A percentile compares a stretch with the other conserved stretches of the same genome.
phyloP scores from a whole-genome alignment of 2,329 filamentous ascomycete genomes.

The Aspergillus fischeri region DNA sequence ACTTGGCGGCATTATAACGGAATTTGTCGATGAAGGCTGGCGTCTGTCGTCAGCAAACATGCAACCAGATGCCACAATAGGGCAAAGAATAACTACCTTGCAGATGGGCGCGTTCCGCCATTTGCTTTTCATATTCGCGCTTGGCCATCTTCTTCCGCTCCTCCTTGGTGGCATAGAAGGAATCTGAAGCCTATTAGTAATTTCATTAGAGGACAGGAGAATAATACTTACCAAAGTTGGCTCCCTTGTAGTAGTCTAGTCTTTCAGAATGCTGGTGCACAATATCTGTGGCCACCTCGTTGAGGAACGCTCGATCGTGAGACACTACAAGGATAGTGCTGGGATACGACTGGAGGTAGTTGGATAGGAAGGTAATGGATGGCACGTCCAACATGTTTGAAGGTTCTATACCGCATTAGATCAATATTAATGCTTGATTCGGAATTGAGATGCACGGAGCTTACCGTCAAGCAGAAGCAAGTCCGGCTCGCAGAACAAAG shows the following conservation, averaged over 20 bases:
- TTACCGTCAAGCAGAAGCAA: conserved; percentile 78
- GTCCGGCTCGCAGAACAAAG: conserved; percentile 96
- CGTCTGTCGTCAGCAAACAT: conserved; percentile 6
- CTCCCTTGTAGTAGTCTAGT: conserved; percentile 96
- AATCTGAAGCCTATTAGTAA: conserved; percentile 50
- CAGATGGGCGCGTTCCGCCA: conserved; percentile 86
- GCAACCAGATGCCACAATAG: not conserved
- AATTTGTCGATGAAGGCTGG: conserved; percentile 97
- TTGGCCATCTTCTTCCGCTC: conserved; percentile 95
- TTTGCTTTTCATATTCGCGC: conserved; percentile 97
- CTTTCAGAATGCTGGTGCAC: conserved; percentile 97
- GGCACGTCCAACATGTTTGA: conserved; percentile 99
- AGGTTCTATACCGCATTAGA: conserved; percentile 60
- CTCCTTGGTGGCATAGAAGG: conserved; percentile 95
- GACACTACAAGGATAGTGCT: conserved; percentile 95
- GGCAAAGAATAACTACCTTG: conserved; percentile 50
- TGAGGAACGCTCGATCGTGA: conserved; percentile 98
- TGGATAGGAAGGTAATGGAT: conserved; percentile 97
- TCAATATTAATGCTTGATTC: not conserved
- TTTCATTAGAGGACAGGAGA: not conserved
- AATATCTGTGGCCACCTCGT: conserved; percentile 98
- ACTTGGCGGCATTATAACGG: conserved; percentile 97
- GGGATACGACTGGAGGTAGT: conserved; percentile 89
- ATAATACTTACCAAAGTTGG: conserved; percentile 66
- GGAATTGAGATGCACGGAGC: not conserved